Evolutionary conservation across 1,284 basidiomycete species (phyloP).

Genomic region (Rhodotorula mucilaginosa): DNA sequence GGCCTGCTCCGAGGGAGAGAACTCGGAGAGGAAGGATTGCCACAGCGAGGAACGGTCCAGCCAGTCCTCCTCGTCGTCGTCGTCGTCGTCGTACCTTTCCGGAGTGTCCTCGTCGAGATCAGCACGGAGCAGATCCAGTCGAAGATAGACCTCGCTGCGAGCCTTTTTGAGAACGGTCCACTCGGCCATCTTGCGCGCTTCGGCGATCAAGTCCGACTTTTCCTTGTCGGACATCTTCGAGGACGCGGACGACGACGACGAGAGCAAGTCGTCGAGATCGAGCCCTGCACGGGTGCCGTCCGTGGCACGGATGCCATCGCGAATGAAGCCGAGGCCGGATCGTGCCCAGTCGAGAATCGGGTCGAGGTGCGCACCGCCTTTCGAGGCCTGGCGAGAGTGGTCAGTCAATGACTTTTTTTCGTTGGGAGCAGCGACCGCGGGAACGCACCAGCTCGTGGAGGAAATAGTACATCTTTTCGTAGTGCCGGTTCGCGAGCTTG

Average conservation of each 20-base stretch:
- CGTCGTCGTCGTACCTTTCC: too few relatives aligned
- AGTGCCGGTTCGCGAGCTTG: constrained; percentile 29
- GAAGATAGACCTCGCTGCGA: constrained; percentile 27
- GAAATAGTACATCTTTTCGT: constrained; percentile 36
- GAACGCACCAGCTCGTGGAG: constrained; percentile 32
- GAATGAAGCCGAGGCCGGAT: constrained; percentile 34
- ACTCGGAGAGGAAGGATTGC: constrained; percentile 18
- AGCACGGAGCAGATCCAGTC: constrained; percentile 23
- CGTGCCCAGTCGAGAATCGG: constrained; percentile 30
- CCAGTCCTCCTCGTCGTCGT: background rate
- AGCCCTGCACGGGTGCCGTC: constrained; percentile 8
- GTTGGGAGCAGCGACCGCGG: background rate
- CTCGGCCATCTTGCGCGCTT: constrained; percentile 19
- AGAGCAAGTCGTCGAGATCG: constrained; percentile 17
- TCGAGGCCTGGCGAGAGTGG: background rate
- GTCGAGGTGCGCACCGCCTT: constrained; percentile 25
- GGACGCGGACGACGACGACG: background rate
- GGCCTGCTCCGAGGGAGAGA: background rate
- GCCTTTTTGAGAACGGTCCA: constrained; percentile 29
- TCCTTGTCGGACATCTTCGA: background rate
- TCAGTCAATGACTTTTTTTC: background rate
- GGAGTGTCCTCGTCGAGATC: background rate
- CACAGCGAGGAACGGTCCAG: constrained; percentile 15
- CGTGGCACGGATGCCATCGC: constrained; percentile 12
- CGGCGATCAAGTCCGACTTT: constrained; percentile 8